phyloP scores from a whole-genome alignment of 495 filamentous ascomycete genomes.

The Trichoderma asperelloides region DNA sequence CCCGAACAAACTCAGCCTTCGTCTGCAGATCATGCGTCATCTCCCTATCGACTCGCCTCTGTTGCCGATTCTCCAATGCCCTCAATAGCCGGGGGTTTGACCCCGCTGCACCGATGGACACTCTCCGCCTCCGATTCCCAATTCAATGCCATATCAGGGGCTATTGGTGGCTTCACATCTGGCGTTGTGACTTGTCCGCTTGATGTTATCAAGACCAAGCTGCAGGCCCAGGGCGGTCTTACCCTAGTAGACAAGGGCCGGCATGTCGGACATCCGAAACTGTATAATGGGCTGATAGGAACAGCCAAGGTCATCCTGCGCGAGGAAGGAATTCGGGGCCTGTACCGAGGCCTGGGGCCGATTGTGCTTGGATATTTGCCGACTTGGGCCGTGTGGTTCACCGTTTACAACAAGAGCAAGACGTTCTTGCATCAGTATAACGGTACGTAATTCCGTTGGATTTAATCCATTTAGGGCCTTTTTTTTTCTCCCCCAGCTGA shows the following conservation, averaged over 20 bases:
- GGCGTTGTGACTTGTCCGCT: slow-evolving; percentile 94
- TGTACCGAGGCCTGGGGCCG: slow-evolving; percentile 89
- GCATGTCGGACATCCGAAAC: slow-evolving; percentile 38
- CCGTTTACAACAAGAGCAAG: slow-evolving; percentile 84
- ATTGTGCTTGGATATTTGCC: slow-evolving; percentile 93
- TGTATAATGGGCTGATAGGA: slow-evolving; percentile 80
- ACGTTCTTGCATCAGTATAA: slow-evolving; percentile 57
- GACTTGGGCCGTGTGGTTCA: slow-evolving; percentile 97
- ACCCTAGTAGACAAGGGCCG: slow-evolving; percentile 30
- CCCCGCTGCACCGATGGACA: slow-evolving; percentile 49
- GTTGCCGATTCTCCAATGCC: slow-evolving; percentile 3
- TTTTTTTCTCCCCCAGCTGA: neutral
- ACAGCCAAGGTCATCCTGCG: slow-evolving; percentile 76
- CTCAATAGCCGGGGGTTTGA: slow-evolving; percentile 25
- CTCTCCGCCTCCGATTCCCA: slow-evolving; percentile 37
- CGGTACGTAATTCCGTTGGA: slow-evolving; percentile 43
- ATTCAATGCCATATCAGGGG: slow-evolving; percentile 66
- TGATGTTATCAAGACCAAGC: slow-evolving; percentile 97
- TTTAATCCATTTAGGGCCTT: neutral
- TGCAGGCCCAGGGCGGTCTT: slow-evolving; percentile 92
- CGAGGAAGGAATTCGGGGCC: slow-evolving; percentile 79
- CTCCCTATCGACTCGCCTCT: slow-evolving; percentile 9
- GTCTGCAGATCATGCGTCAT: slow-evolving; percentile 32
- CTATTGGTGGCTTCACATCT: slow-evolving; percentile 78
- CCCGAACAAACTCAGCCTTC: slow-evolving; percentile 17